Percentiles rank a stretch among this genome's conserved stretches.
Evolutionary conservation across 495 filamentous ascomycete species (phyloP).

Genomic region (Hamigera avellanea): DNA sequence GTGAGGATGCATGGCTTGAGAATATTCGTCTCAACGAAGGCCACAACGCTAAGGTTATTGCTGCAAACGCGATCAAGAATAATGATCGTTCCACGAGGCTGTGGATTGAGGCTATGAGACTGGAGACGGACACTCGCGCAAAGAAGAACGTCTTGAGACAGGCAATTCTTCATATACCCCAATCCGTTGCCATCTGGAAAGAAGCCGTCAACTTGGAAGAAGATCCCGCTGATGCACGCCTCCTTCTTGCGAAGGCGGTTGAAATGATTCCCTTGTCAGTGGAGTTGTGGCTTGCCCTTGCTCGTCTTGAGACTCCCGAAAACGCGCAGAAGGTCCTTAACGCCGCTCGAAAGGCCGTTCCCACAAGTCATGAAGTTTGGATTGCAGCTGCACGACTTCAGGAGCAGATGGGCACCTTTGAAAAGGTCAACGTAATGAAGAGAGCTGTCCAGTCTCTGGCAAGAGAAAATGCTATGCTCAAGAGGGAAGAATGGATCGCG

Average conservation of each 20-base stretch:
- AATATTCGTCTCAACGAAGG: conserved; percentile 86
- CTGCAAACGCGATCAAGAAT: conserved; percentile 82
- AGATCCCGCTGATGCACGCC: conserved; percentile 68
- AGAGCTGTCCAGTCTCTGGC: conserved; percentile 83
- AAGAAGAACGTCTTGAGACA: conserved; percentile 86
- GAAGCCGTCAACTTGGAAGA: conserved; percentile 94
- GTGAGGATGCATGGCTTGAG: conserved; percentile 91
- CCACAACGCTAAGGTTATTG: conserved; percentile 89
- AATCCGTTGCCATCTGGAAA: conserved; percentile 93
- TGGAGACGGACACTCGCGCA: conserved; percentile 66
- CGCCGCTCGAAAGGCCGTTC: conserved; percentile 84
- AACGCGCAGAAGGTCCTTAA: conserved; percentile 93
- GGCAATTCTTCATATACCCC: conserved; percentile 78
- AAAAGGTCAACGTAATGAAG: conserved; percentile 84
- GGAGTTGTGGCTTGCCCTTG: conserved; percentile 89
- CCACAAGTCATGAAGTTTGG: conserved; percentile 90
- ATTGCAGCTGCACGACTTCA: conserved; percentile 86
- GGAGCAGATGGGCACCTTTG: conserved; percentile 69
- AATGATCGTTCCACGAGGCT: conserved; percentile 81
- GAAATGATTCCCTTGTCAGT: conserved; percentile 88
- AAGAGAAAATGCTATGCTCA: conserved; percentile 87
- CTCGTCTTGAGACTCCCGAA: conserved; percentile 75
- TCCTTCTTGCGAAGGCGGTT: conserved; percentile 84
- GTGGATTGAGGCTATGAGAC: conserved; percentile 90
- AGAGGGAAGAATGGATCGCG: conserved; percentile 91